Base-by-base conservation (phyloP, 371 early-diverging fungal genomes). In the Lichtheimia ramosa region DNA sequence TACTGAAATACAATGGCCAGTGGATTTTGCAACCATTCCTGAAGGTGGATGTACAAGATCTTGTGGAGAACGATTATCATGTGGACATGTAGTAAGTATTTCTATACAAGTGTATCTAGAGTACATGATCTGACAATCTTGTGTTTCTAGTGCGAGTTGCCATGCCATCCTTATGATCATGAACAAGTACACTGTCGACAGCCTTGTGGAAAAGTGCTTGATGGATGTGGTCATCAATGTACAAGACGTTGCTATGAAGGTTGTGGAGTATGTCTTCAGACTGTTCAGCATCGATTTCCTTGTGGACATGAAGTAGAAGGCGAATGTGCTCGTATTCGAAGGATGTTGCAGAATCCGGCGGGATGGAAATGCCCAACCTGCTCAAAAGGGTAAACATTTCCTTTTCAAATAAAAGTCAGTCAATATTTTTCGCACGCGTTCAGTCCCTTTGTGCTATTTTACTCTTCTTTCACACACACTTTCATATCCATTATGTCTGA, bases 101-200 rank as follows among this genome's bases (percentile, higher is more conserved):
- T 12, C n/a, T 28, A 39, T 18, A 39, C 18, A 21, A 21, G 13
- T 25, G 13, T 58, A 57, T 23, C 52, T 58, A 62, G n/a, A 51
- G 28, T 42, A 58, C 60, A 21, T 42, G 46, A 25, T 51, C 24
- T 28, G 20, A 27, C 34, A 27, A 50, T 49, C n/a, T n/a, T n/a
- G 12, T 6, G 20, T 24, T 48, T 48, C n/a, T 62, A 66, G 68
- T 75, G 73, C 56, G 58, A 50, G 18, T 69, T 62, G 8, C 67
- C 64, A 51, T 86, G 87, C 61, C 87, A 86, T 66, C 65, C 79
- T 3, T 81, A 76, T 58, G 64, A 69, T 42, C 79, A 73, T 55
- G 66, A 66, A 4, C 62, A 69, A 12, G 56, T 74, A 24, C 54
- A 39, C 0, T 86, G 87, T 68, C 70, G 62, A 48, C 56, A 73